Base-by-base conservation (phyloP, 192 early-diverging fungal genomes). In the Linnemannia hyalina region DNA sequence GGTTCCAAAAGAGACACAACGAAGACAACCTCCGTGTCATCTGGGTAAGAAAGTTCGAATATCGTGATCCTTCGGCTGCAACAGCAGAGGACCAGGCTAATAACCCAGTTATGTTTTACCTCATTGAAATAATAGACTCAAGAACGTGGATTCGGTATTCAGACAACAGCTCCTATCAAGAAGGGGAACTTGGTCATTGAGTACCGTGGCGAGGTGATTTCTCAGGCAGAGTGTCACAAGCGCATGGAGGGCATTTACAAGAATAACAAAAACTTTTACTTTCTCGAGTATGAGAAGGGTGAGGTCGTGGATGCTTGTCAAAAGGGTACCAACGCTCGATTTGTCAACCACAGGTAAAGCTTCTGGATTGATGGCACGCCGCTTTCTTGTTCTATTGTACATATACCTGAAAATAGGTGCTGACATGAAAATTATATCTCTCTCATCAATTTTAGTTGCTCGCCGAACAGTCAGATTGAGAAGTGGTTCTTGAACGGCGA, bases 401-500 rank as follows among this genome's bases (percentile, higher is more conserved):
- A 18, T 4, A 0, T 52, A 22, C 20, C 5, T 6, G 0, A 16
- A 52, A 46, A 46, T 15, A 15, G 49, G 4, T 52, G 18, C 18
- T 52, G 20, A 52, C 49, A 23, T 18, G n/a, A 13, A 49, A 55
- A 36, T 4, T 41, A 0, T 47, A 38, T 44, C 11, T 55, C 2
- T 63, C 2, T 23, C 41, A 5, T 69, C 22, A 20, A 65, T 26
- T 72, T 73, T 44, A 91, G 93, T 35, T 97, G 96, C 77, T 92
- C 93, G 16, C 96, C 96, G 8, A 97, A 97, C 78, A 97, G 96
- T 89, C 94, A 94, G 69, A 97, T 97, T 52, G 96, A 97, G 83
- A 97, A 96, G 85, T 97, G 96, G 96, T 95, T 89, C 77, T 82
- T 84, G 20, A 92, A 93, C 77, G 95, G 95, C 1, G 96, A 97